These are phyloP conservation scores for Paragyromitra xinjiangensis DNA, from an alignment of 495 filamentous ascomycete species.

Conservation along the genomic window DNA sequence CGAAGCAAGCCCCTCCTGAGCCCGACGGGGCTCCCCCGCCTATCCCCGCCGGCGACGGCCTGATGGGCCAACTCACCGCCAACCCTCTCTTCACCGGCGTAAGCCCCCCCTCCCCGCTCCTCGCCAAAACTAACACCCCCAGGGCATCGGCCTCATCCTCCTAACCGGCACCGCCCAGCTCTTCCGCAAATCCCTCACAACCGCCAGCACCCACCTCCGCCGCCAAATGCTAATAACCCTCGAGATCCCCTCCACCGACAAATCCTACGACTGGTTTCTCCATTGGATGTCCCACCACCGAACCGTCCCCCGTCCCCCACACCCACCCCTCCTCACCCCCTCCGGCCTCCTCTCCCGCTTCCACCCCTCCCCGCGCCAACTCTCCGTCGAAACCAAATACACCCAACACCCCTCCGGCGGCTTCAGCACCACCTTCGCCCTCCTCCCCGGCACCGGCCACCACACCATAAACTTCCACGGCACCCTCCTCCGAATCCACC, in stretches of 20 bases:
- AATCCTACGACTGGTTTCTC: slow-evolving; percentile 92
- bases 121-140: slow-evolving; percentile 7
- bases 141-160: slow-evolving; percentile 82
- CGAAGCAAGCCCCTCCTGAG: neutral
- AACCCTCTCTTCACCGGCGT: slow-evolving; percentile 57
- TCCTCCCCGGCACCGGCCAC: slow-evolving; percentile 88
- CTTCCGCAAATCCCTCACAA: slow-evolving; percentile 75
- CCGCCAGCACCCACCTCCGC: slow-evolving; percentile 74
- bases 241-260: slow-evolving; percentile 91
- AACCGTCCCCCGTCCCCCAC: slow-evolving; percentile 37
- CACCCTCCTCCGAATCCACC: slow-evolving; percentile 83
- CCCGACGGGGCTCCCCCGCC: neutral
- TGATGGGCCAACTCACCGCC: slow-evolving; percentile 40
- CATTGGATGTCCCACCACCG: slow-evolving; percentile 92
- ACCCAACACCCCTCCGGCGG: slow-evolving; percentile 69
- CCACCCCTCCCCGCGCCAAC: slow-evolving; percentile 72
- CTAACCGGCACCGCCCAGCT: slow-evolving; percentile 80
- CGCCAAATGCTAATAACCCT: slow-evolving; percentile 91
- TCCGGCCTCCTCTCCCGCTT: slow-evolving; percentile 66
- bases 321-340: slow-evolving; percentile 63
- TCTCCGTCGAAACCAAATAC: slow-evolving; percentile 73
- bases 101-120: neutral
- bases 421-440: slow-evolving; percentile 78
- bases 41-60: slow-evolving; percentile 13
- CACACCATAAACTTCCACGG: slow-evolving; percentile 87